Percentiles rank a stretch among this genome's conserved stretches.
Conservation (phyloP, 345 rosid species). For the Toxicodendron radicans region DNA sequence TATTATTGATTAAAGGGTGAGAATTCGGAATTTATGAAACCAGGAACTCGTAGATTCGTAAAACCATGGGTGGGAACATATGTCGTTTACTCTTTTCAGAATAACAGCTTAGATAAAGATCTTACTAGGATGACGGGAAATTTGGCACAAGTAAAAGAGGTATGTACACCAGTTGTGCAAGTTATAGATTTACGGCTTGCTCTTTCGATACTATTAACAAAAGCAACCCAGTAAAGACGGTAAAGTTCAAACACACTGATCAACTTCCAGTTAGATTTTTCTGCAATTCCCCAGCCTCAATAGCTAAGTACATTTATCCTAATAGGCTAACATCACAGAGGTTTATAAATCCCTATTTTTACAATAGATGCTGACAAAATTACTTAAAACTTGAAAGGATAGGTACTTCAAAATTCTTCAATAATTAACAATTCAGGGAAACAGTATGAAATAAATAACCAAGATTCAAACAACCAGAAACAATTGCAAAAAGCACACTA, state of each 20-base stretch:
- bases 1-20: too few relatives aligned
- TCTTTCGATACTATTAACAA: too few relatives aligned
- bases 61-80: too few relatives aligned
- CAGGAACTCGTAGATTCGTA: too few relatives aligned
- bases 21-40: too few relatives aligned
- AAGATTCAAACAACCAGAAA: not conserved
- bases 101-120: too few relatives aligned
- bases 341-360: not conserved
- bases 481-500: not conserved
- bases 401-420: too few relatives aligned
- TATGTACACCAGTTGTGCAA: too few relatives aligned
- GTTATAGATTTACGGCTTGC: too few relatives aligned
- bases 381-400: not conserved
- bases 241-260: not conserved
- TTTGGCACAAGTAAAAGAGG: not conserved
- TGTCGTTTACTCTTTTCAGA: too few relatives aligned
- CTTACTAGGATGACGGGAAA: conserved; percentile 16
- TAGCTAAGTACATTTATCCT: not conserved
- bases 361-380: not conserved
- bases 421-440: not conserved
- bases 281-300: not conserved
- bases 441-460: not conserved
- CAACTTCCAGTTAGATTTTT: not conserved
- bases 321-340: not conserved
- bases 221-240: too few relatives aligned